Base-by-base conservation (phyloP, 2,329 filamentous ascomycete species). In the Alternaria triticina region DNA sequence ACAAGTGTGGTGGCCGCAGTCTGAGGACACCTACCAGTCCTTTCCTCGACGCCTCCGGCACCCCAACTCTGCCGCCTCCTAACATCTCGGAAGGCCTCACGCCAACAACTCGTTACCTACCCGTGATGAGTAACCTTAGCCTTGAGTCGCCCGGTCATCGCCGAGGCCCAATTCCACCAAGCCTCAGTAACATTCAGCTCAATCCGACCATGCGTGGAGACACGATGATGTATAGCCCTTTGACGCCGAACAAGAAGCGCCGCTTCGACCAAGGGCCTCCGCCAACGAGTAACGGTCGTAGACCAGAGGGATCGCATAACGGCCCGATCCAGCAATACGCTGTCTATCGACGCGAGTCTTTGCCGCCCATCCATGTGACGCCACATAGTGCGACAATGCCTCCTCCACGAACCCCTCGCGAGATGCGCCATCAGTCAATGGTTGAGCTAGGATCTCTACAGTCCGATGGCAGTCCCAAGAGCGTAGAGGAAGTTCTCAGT, bases 401-500 rank as follows among this genome's bases (percentile, higher is more conserved):
- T 13, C 76, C 73, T 57, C 74, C 74, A 9, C 69, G 74, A 10
- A 78, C 76, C n/a, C 76, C 77, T 9, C 74, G 73, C 10, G 75
- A 77, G 20, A 54, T 50, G 7, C 71, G 70, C 44, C 69, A 61
- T 13, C 55, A 30, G n/a, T 70, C 68, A 13, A 43, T 62, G 3
- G 59, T 61, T 11, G 68, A 74, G 36, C 36, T 60, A 5, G 62
- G 46, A 3, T 33, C 62, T 11, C 33, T 54, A 4, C 56, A 63
- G 40, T 47, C 54, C 13, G 28, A 45, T 12, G 46, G 56, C 11
- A 70, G 80, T 67, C 64, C 68, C 23, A 84, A 74, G 64, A 86
- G 83, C 52, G 81, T 91, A 22, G 89, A 91, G 70, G 88, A 89
- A 8, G 90, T 91, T 82, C 88, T 94, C 63, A 92, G 92, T 89